These are phyloP conservation scores for Suillus discolor DNA, from an alignment of 768 basidiomycete genomes.

Conservation along the genomic window DNA sequence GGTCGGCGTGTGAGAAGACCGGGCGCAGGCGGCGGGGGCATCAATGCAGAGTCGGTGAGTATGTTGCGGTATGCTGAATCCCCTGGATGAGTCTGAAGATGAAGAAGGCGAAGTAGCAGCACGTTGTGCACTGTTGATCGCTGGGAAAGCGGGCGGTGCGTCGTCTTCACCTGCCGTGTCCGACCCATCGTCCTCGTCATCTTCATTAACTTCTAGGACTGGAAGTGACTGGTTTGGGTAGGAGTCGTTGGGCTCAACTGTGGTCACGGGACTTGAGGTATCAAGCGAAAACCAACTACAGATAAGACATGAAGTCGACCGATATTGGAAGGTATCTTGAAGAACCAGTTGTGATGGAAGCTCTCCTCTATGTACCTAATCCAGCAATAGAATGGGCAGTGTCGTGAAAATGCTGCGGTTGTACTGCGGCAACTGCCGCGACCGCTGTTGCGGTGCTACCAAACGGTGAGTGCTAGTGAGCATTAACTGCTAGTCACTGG, in stretches of 20 bases:
- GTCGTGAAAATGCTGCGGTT: too few species aligned
- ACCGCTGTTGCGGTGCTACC: too few species aligned
- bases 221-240: conserved; percentile 1
- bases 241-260: neutral
- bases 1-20: conserved; percentile 38
- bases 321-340: neutral
- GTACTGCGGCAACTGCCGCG: too few species aligned
- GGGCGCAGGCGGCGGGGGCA: conserved; percentile 54
- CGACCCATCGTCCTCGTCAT: conserved; percentile 39
- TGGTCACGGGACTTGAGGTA: conserved; percentile 14
- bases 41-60: conserved; percentile 50
- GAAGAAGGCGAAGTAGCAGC: conserved; percentile 31
- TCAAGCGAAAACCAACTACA: conserved; percentile 58
- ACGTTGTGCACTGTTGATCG: conserved; percentile 71
- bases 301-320: conserved; percentile 44
- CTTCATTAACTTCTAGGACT: conserved; percentile 25
- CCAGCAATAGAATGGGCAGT: neutral
- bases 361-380: neutral
- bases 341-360: too few species aligned
- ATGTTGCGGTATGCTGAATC: conserved; percentile 27
- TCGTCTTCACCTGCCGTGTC: conserved; percentile 54
- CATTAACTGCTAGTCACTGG: too few species aligned
- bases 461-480: too few species aligned
- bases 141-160: conserved; percentile 73
- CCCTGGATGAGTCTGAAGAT: conserved; percentile 7